Base-by-base conservation (phyloP, 768 basidiomycete species). In the Tylopilus intermedius region DNA sequence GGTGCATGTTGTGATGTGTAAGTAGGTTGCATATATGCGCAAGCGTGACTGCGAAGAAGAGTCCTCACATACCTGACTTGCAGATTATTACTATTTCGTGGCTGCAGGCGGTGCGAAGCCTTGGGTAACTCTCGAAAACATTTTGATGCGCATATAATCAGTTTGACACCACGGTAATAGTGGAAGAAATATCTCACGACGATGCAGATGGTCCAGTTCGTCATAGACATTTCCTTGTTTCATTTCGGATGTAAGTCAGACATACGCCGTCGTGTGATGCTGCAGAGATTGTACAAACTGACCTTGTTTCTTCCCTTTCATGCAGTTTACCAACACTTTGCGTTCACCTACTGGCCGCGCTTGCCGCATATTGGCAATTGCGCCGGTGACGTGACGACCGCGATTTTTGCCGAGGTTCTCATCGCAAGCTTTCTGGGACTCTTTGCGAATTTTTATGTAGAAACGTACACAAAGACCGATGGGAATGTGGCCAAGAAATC, bases 21-120 rank as follows among this genome's bases (percentile, higher is more conserved):
- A 66, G 90, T 93, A 72, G 66, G 88, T 76, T 40, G 27, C 29
- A 37, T 48, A 21, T 27, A 39, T 44, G 8, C 38, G 49, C 41
- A 10, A 43, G 49, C 33, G n/a, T 46, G 35, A 40, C 9, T 30
- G 30, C 0, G 30, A 7, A 24, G 5, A 24, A 30, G 13, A 30
- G 33, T 29, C 38, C 30, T 44, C n/a, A 49, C 38, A 35, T 54
- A 3, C 18, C 10, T 29, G 45, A n/a, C 10, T 27, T 47, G 8
- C 65, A 94, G 92, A 98, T 76, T 97, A 96, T 74, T 98, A 98
- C 73, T 98, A 97, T 74, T 96, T 86, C 68, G 90, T 90, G n/a
- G 90, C 92, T 35, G 92, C 94, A 49, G 93, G 93, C 13, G 64
- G 66, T 5, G 37, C 54, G 21, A 67, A 55, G 46, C 22, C 53